phyloP scores from a whole-genome alignment of 1,284 basidiomycete genomes.

The Ceratobasidium sp. region DNA sequence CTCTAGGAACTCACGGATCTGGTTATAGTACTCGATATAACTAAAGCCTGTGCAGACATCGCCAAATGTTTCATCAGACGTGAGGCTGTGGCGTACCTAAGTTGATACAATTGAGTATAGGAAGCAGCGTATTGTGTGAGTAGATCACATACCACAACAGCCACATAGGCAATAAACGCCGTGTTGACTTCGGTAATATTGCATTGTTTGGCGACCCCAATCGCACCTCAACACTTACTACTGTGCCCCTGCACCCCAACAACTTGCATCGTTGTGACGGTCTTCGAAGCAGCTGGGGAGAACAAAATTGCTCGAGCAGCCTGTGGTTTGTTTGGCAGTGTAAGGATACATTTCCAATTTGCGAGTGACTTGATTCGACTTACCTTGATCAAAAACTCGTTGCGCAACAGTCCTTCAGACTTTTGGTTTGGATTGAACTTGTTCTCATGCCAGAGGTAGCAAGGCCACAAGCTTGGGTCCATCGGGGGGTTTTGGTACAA shows the following conservation, averaged over 20 bases:
- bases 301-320: background rate
- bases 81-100: background rate
- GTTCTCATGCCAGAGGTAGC: background rate
- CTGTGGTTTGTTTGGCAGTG: no score
- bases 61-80: background rate
- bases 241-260: background rate
- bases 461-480: background rate
- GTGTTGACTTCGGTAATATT: background rate
- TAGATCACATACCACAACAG: background rate
- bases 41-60: background rate
- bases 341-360: no score
- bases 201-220: background rate
- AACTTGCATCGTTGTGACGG: background rate
- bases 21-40: background rate
- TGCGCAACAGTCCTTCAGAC: background rate
- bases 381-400: background rate
- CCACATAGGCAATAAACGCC: background rate
- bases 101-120: background rate
- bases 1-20: background rate
- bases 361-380: no score
- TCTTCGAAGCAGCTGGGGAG: background rate
- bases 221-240: background rate
- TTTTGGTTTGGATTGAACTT: background rate
- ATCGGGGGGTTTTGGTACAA: background rate
- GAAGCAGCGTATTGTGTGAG: no score